Evolutionary conservation across 768 basidiomycete genomes (phyloP), one percentile per base, ranked within the genome.

Genomic region (Mycena haematopus): DNA sequence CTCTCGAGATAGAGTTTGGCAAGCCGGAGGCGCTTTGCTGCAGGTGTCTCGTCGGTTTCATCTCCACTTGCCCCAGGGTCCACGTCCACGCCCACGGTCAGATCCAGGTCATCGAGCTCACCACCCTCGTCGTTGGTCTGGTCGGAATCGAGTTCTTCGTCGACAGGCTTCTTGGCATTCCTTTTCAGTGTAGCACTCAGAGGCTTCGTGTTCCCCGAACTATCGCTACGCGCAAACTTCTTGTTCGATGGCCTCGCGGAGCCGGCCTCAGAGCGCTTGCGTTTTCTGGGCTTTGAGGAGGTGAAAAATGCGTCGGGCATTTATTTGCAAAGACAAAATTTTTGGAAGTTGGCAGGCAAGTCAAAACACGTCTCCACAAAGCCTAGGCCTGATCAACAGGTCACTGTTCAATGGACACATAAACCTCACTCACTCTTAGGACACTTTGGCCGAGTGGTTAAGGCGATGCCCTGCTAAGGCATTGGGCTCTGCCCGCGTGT

Each of bases 41-140:
- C 95, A 2, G 95, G 93, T 6, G 95, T 96, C 77, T 98, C 96
- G 65, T 88, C 96, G 68, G 95, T 89, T 69, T 97, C 95, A 44
- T 95, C 93, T 7, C 86, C 91, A 67, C 90, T 91, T 27, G 79
- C 82, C 3, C 81, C 83, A 17, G 76, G 81, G 63, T 87, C 88
- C 27, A 79, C 76, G 60, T 84, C 82, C 36, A 80, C 80, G 11
- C 74, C 76, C 2, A 56, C 62, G 19, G 82, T 73, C 50, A 91
- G 77, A 69, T 91, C 88, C 74, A 91, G 76, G 68, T 86, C 83
- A 68, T 88, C 88, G 60, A 90, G 76, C 40, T 74, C 80, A 24
- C 77, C 80, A 29, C 77, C 83, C 33, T 83, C 85, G 31, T 82
- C 82, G 58, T 85, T 80, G 6, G 84, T 85, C 64, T 78, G 77